Evolutionary conservation across 2,329 filamentous ascomycete species (phyloP).

Genomic region (Venturia carpophila): DNA sequence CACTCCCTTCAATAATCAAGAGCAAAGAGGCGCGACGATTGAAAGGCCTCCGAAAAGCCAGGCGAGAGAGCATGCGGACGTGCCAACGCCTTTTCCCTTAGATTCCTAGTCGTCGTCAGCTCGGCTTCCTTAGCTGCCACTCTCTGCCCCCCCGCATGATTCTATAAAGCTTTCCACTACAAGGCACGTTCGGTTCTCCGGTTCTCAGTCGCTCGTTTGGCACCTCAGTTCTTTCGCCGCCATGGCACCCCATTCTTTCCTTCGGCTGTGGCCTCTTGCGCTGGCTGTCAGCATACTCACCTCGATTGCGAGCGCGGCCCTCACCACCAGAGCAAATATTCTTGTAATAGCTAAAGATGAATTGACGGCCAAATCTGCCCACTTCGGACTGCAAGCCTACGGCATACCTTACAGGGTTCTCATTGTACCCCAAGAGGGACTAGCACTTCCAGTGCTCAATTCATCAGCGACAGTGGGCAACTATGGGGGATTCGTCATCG

Average conservation of each 20-base stretch:
- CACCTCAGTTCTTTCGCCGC: background rate
- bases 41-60: background rate
- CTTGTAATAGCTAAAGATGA: conserved; percentile 50
- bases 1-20: background rate
- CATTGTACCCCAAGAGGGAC: conserved; percentile 47
- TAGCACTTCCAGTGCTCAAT: conserved; percentile 46
- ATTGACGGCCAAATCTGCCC: conserved; percentile 41
- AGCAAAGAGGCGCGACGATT: background rate
- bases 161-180: conserved; percentile 9
- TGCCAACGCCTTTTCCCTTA: background rate
- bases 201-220: conserved; percentile 10
- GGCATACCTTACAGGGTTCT: conserved; percentile 52
- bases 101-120: conserved; percentile 5
- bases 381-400: conserved; percentile 51
- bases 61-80: conserved; percentile 1
- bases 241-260: background rate
- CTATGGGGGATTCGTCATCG: conserved; percentile 51
- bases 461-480: conserved; percentile 43
- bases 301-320: background rate
- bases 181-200: background rate
- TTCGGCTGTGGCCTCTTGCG: background rate
- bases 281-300: conserved; percentile 6
- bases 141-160: background rate
- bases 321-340: conserved; percentile 34
- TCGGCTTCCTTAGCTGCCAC: conserved; percentile 4